Base-by-base conservation (phyloP, 306 rosid genomes). In the Prunus davidiana region DNA sequence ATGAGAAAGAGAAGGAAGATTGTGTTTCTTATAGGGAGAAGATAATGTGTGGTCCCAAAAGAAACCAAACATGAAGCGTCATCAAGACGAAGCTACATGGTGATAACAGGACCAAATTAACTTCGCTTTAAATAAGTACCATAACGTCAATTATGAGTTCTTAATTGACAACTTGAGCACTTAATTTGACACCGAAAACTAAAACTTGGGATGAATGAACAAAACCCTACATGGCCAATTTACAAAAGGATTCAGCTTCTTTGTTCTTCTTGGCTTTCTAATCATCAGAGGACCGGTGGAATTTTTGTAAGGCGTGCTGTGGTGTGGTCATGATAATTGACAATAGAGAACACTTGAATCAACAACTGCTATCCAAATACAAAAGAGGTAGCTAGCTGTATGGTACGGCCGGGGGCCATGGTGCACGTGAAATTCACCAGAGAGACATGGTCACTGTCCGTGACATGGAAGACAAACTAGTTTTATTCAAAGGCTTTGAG, bases 361-460 rank as follows among this genome's bases (percentile, higher is more conserved):
- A 50, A 14, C 60, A 18, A 32, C 16, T 24, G 18, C 15, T 12
- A 60, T 41, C 28, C 20, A 12, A 30, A 24, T 18, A 46, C 65
- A 67, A 68, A 80, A 60, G 76, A 49, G 67, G 41, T 27, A 61
- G 73, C 73, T 73, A 76, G 66, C 43, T 38, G 73, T 56, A 74
- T 73, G 77, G 79, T 61, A 63, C 71, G 74, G 72, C 68, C 81
- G 30, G 75, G 73, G 82, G 64, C 64, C 67, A 65, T 56, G 52
- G 45, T 47, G 80, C 90, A 86, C 83, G 87, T 82, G 90, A 82
- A 47, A 54, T 69, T 82, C 88, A 86, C 74, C 64, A 45, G 84
- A 63, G 69, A 24, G 43, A 51, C 83, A 78, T 76, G 87, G 74
- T 47, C 79, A 58, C 18, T 80, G 89, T 87, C 87, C 73, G 56